Conservation (phyloP, 2,329 filamentous ascomycete species). For the Hansfordia pulvinata region DNA sequence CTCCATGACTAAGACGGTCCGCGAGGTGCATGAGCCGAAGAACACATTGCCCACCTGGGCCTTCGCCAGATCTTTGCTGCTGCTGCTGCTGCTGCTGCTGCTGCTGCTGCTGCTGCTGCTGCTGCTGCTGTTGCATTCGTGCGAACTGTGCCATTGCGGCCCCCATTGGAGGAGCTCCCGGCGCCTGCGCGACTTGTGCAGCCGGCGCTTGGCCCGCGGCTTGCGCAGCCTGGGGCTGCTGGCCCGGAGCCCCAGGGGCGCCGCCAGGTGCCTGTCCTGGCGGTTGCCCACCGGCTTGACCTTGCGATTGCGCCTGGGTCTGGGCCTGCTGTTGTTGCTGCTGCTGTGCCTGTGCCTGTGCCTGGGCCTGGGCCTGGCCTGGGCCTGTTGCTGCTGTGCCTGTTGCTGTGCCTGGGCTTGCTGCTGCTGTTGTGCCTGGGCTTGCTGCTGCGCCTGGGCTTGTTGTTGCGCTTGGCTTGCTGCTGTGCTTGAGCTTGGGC, state of each 20-base stretch:
- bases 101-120: constrained; percentile 20
- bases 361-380: constrained; percentile 12
- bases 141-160: no score
- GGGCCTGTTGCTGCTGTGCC: constrained; percentile 12
- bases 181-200: no score
- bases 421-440: constrained; percentile 17
- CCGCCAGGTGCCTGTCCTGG: no score
- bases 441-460: constrained; percentile 9
- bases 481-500: constrained; percentile 22
- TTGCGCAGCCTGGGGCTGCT: no score
- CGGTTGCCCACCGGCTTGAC: no score
- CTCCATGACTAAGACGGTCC: constrained; percentile 43
- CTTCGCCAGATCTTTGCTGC: constrained; percentile 13
- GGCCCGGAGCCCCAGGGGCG: no score
- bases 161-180: no score
- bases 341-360: constrained; percentile 19
- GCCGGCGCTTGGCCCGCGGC: no score
- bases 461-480: constrained; percentile 17
- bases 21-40: constrained; percentile 48
- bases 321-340: constrained; percentile 15
- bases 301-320: constrained; percentile 12
- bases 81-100: constrained; percentile 8
- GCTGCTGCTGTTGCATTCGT: constrained; percentile 20
- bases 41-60: constrained; percentile 30
- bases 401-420: constrained; percentile 22